Percentiles rank a stretch among this genome's conserved stretches.
Conservation (phyloP, 1,284 basidiomycete species). For the Tilletia setariae region DNA sequence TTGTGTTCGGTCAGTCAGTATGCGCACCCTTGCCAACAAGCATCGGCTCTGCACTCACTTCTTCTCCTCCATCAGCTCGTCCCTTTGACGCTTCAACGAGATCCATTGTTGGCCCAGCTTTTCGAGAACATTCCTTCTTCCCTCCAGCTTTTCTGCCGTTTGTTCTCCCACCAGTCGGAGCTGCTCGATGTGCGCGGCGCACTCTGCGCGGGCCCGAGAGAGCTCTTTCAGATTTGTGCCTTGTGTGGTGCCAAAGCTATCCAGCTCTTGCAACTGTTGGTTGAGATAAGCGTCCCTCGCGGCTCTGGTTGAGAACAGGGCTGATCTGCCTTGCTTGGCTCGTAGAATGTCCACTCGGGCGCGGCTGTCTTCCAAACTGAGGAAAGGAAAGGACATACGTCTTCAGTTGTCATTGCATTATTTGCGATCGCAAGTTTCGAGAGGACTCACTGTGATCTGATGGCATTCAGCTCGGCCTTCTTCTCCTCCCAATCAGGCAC, state of each 20-base stretch:
- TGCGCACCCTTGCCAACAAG: no score
- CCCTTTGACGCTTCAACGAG: conserved; percentile 51
- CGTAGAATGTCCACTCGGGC: conserved; percentile 42
- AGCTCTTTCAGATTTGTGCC: conserved; percentile 30
- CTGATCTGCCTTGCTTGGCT: conserved; percentile 47
- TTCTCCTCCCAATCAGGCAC: conserved; percentile 66
- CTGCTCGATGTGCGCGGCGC: conserved; percentile 67
- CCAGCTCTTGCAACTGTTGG: conserved; percentile 36
- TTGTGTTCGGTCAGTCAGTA: background rate
- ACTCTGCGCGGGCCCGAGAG: conserved; percentile 27
- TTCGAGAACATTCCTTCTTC: conserved; percentile 57
- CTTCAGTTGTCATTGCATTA: background rate
- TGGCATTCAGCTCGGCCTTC: conserved; percentile 56
- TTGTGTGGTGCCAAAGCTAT: conserved; percentile 29
- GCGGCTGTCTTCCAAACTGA: conserved; percentile 34
- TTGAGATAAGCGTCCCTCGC: conserved; percentile 47
- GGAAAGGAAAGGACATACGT: background rate
- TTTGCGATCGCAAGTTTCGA: background rate
- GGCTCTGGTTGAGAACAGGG: conserved; percentile 39
- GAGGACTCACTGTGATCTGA: background rate
- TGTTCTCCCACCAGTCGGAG: conserved; percentile 62
- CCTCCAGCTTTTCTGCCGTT: conserved; percentile 62
- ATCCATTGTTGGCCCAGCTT: conserved; percentile 32
- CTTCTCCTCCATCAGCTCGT: conserved; percentile 45
- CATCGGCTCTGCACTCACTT: conserved; percentile 31